Base-by-base conservation (phyloP, 257 asterid species). In the Avicennia marina region DNA sequence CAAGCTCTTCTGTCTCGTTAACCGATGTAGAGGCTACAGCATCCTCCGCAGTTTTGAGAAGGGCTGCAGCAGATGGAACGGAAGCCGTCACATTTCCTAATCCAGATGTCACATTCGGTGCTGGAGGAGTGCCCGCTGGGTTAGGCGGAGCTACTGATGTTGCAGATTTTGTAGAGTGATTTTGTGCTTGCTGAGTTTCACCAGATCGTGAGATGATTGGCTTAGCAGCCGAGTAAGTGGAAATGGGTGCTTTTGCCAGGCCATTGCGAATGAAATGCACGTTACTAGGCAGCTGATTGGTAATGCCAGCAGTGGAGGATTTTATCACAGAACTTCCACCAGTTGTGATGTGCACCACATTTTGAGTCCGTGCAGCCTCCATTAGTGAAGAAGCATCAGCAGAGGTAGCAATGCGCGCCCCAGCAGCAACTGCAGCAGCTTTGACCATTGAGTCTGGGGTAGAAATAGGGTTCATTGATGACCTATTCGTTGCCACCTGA, bases 401-500 rank as follows among this genome's bases (percentile, higher is more conserved):
- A 2, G 86, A 69, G 56, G 86, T 74, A 62, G 83, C 93, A 56
- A 86, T 75, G 52, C 85, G 90, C 20, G 95, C 84, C 63, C 95
- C 95, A 36, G 93, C 97, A 63, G 85, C 93, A 63, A 86, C 81
- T 50, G 93, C 95, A 48, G 93, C 82, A 42, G 87, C 89, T 83
- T 83, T 86, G 69, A 80, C 81, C 87, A 79, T 61, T 50, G 93
- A 77, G 63, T 80, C 81, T 7, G 66, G 36, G 25, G 48, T 36
- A 9, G 66, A 48, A 47, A 9, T 21, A 11, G 81, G 67, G 31
- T 67, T 75, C 51, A 69, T 44, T 4, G 76, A 43, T 25, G 81
- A 73, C 41, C 66, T 71, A 63, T 69, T 66, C 6, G 74, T 46
- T 51, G 67, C 63, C 59, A 36, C 6, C 62, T 72, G 76, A 52